Base-by-base conservation (phyloP, 2,329 filamentous ascomycete species). In the Botrytis medusae region DNA sequence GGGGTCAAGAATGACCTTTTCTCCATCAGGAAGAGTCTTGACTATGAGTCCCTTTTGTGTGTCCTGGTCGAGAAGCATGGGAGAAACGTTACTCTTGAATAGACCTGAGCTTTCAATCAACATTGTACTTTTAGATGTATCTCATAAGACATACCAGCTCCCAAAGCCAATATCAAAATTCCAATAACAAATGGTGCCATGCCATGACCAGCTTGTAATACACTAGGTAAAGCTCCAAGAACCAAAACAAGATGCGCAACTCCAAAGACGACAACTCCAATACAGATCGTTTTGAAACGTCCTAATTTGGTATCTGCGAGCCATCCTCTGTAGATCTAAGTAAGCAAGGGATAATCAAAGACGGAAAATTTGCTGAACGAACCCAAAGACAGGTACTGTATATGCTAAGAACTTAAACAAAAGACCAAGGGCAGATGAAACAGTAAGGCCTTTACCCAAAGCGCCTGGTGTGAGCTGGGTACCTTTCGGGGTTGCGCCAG, bases 31-130 rank as follows among this genome's bases (percentile, higher is more conserved):
- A 10, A 86, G 80, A 1, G 81, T 81, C 75, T 83, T 84, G 29
- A 83, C 82, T 72, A 84, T 84, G 7, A 82, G 78, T 44, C 81
- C 82, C 74, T 83, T 82, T 73, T 84, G 77, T 72, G 76, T 73
- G 74, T 84, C 83, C 77, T 91, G 89, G 77, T 91, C 89, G 18
- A 89, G 88, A 73, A 91, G 86, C 57, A 90, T 82, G 1, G 89
- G 87, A 0, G 88, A 87, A 44, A 93, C 89, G 77, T 92, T 92
- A 25, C 89, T 87, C 82, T 93, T 93, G 85, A 93, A 92, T 75
- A 91, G 88, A 74, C 90, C 91, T 79, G 63, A 83, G 40, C 4
- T 92, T 87, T 54, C 51, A 16, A 29, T 68, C 51, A 68, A 18
- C 37, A 22, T 37, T 68, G 2, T 89, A 80, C 87, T 86, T 74